These are phyloP conservation scores for Kwoniella dejecticola DNA, from an alignment of 768 basidiomycete genomes.

Conservation along the genomic window DNA sequence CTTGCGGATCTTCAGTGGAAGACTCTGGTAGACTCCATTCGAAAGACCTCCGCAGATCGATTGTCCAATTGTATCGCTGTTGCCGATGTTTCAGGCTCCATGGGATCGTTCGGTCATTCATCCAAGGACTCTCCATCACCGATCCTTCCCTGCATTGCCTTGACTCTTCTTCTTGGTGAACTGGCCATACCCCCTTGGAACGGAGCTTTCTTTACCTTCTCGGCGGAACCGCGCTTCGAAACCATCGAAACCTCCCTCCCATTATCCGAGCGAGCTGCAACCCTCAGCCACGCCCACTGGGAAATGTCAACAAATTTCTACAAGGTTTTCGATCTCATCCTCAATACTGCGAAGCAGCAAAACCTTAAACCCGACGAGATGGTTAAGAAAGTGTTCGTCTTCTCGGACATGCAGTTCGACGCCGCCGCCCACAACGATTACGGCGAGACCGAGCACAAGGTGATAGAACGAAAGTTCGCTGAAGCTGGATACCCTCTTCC, in stretches of 20 bases:
- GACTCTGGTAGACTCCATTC: conserved; percentile 62
- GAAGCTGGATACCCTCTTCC: conserved; percentile 71
- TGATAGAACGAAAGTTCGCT: conserved; percentile 62
- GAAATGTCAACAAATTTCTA: conserved; percentile 67
- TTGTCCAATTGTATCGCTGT: conserved; percentile 68
- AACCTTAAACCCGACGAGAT: conserved; percentile 68
- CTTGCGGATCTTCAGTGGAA: conserved; percentile 71
- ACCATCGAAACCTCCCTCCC: conserved; percentile 57
- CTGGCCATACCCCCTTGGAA: conserved; percentile 68
- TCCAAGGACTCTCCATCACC: conserved; percentile 54
- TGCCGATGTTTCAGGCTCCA: conserved; percentile 75
- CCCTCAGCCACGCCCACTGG: conserved; percentile 59
- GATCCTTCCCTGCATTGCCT: conserved; percentile 66
- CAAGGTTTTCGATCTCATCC: conserved; percentile 60
- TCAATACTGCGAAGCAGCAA: conserved; percentile 65
- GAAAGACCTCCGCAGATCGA: conserved; percentile 60
- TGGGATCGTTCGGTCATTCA: conserved; percentile 58
- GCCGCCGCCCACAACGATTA: conserved; percentile 24
- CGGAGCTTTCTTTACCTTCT: conserved; percentile 72
- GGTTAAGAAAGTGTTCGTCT: conserved; percentile 74
- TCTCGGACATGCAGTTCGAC: conserved; percentile 80
- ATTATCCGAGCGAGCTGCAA: conserved; percentile 52
- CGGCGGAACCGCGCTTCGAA: conserved; percentile 60
- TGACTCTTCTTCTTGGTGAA: conserved; percentile 68
- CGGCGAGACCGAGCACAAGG: conserved; percentile 67